Conservation (phyloP, 495 filamentous ascomycete genomes). For the Chlorociboria aeruginascens region DNA sequence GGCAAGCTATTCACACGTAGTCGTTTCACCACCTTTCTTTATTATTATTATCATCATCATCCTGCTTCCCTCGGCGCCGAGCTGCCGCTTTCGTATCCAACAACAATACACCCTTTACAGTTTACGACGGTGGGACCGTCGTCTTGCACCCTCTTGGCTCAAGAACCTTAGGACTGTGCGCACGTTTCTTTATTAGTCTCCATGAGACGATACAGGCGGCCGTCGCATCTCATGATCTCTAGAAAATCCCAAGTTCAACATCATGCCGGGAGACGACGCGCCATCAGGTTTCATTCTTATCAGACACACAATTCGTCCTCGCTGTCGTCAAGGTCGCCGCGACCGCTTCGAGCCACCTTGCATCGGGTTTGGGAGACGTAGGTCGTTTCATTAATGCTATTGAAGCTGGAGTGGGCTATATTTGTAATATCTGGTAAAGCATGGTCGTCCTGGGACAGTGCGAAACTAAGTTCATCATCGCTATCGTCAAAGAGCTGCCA, state of each 20-base stretch:
- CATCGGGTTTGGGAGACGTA: too few species aligned
- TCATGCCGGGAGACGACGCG: not conserved
- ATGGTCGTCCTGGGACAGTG: constrained; percentile 3
- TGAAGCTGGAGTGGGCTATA: not conserved
- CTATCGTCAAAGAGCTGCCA: constrained; percentile 17
- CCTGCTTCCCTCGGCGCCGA: not conserved
- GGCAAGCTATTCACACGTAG: too few species aligned
- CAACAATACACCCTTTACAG: not conserved
- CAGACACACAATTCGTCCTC: constrained; percentile 30
- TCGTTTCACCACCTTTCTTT: too few species aligned
- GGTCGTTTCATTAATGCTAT: not conserved
- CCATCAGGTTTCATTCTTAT: not conserved
- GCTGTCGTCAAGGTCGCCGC: constrained; percentile 12
- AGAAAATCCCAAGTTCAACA: too few species aligned
- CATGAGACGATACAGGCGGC: not conserved
- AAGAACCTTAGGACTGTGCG: too few species aligned
- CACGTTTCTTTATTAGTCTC: too few species aligned
- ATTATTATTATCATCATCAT: too few species aligned
- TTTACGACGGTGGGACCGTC: too few species aligned
- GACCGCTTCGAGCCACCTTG: too few species aligned
- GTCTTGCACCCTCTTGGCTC: too few species aligned
- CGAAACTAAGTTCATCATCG: constrained; percentile 19
- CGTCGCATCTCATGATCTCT: too few species aligned
- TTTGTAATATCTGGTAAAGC: constrained; percentile 9
- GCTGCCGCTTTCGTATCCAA: not conserved